Evolutionary conservation across 495 filamentous ascomycete genomes (phyloP), one percentile per base, ranked within the genome.

Genomic region (Penicillium maclennaniae): DNA sequence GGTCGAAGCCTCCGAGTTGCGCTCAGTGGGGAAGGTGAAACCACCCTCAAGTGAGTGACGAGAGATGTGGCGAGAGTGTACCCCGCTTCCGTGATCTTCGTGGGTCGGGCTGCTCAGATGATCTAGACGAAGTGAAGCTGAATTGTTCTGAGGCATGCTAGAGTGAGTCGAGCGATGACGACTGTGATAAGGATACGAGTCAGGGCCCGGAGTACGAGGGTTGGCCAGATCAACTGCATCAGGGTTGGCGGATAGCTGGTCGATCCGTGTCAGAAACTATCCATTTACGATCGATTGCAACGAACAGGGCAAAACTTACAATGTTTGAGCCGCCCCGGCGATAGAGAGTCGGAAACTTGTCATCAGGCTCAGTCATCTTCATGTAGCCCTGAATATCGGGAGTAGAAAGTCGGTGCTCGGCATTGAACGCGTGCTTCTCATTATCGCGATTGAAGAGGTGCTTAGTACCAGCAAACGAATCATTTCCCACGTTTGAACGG

Each of bases 401-500:
- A 23, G 83, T 85, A 1, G 82, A 78, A 26, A 79, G 63, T 17
- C 74, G 65, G 51, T 79, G 74, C 25, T 80, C 68, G 48, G 79
- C 78, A 40, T 72, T 80, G 28, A 73, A 45, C 26, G 69, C 34
- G 38, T 65, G 64, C 47, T 78, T 77, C 25, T 85, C 78, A 25
- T 91, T 88, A 57, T 96, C 91, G 63, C 86, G 87, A 31, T 85
- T 87, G 60, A 96, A 95, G 8, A 96, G 75, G 62, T 91, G 95
- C 40, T 86, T 83, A 14, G 89, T 78, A 7, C 87, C 90, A 63
- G 93, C 88, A 71, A 87, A 87, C 43, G 82, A 54, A 82, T 91
- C 56, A 74, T 78, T 61, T 34, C 31, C 31, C 6, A 74, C 59
- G 21, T 70, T 74, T 14, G 71, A 61, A 40, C 85, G 83, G 23